Percentiles rank a stretch among this genome's conserved stretches.
These are phyloP conservation scores for Rhizopogon vesiculosus DNA, from an alignment of 768 basidiomycete genomes.

Conservation along the genomic window DNA sequence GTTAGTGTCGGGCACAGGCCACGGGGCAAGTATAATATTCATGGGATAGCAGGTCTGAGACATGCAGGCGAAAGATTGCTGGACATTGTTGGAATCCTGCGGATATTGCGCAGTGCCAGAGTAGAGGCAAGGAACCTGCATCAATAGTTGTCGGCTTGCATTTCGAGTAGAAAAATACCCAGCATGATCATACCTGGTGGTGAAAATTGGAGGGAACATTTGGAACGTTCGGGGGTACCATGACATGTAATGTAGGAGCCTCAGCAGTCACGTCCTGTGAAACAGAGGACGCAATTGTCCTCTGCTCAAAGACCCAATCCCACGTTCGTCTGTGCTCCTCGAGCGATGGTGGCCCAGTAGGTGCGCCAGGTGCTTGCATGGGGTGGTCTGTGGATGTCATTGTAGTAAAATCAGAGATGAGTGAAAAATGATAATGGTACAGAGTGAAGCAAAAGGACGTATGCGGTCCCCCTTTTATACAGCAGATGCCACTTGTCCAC, in stretches of 20 bases:
- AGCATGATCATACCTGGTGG: too few species aligned
- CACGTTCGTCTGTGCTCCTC: too few species aligned
- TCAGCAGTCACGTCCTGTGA: too few species aligned
- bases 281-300: too few species aligned
- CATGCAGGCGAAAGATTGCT: not conserved
- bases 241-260: too few species aligned
- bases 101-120: not conserved
- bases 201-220: too few species aligned
- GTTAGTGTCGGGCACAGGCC: not conserved
- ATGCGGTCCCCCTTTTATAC: constrained; percentile 55
- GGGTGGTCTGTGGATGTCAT: too few species aligned
- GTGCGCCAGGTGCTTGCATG: not conserved
- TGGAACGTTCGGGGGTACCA: too few species aligned
- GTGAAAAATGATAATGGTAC: not conserved
- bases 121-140: too few species aligned
- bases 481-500: constrained; percentile 22
- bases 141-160: too few species aligned
- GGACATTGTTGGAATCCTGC: not conserved
- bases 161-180: too few species aligned
- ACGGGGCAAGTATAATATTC: not conserved
- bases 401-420: not conserved
- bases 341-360: not conserved
- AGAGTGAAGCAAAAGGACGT: constrained; percentile 25
- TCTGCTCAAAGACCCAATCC: too few species aligned
- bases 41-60: not conserved